Evolutionary conservation across 768 basidiomycete species (phyloP).

Genomic region (button mushroom (Agaricus bisporus)): DNA sequence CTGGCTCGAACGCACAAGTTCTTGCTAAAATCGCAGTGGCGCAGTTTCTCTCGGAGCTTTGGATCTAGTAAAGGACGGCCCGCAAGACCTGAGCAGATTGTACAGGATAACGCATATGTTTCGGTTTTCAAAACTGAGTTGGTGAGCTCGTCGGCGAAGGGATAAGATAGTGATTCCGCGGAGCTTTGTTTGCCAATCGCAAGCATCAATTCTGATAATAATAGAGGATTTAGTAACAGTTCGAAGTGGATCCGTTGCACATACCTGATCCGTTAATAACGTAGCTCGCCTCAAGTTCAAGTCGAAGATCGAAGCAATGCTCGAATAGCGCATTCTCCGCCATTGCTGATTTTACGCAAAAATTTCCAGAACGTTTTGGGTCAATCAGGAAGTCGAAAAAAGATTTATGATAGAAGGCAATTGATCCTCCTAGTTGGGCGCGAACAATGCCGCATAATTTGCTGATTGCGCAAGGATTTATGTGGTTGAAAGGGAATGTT

Average conservation of each 20-base stretch:
- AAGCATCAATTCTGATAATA: not conserved
- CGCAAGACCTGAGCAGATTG: not conserved
- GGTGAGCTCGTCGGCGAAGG: not conserved
- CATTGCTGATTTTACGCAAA: not conserved
- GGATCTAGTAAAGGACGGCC: not conserved
- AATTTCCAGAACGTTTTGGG: not conserved
- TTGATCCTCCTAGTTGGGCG: not conserved
- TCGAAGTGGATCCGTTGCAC: not conserved
- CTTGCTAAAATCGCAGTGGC: not conserved
- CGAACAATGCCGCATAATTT: not conserved
- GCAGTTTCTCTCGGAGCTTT: not conserved
- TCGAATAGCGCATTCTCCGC: not conserved
- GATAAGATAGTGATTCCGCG: not conserved
- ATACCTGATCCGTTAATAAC: not conserved
- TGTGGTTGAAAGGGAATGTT: not conserved
- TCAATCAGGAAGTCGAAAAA: not conserved
- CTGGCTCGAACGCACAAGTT: not conserved
- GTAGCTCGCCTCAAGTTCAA: not conserved
- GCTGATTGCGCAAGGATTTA: no score
- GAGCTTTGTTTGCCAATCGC: not conserved
- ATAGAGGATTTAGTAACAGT: not conserved
- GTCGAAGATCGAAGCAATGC: not conserved
- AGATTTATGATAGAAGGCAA: constrained; percentile 4
- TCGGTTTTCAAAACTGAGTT: not conserved
- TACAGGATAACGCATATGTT: not conserved